These are phyloP conservation scores for Penicillium cosmopolitanum DNA, from an alignment of 495 filamentous ascomycete genomes.

Conservation along the genomic window DNA sequence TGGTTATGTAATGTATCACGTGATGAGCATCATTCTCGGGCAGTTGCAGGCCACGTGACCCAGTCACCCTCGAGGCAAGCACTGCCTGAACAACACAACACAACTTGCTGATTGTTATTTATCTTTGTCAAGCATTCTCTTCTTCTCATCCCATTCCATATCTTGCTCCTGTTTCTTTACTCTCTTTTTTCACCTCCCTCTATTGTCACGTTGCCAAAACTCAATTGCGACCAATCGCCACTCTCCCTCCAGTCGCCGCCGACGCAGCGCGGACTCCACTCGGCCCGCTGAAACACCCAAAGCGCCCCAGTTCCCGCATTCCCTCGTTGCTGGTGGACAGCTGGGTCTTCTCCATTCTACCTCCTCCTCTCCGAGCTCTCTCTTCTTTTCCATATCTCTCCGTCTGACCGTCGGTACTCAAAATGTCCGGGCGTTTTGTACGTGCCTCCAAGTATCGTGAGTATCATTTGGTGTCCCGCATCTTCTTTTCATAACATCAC, in stretches of 20 bases:
- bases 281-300: slow-evolving; percentile 31
- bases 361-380: slow-evolving; percentile 22
- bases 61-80: background rate
- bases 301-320: slow-evolving; percentile 34
- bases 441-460: slow-evolving; percentile 98
- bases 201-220: background rate
- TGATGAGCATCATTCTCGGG: background rate
- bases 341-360: slow-evolving; percentile 24
- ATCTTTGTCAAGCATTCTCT: background rate
- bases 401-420: slow-evolving; percentile 20
- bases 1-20: background rate
- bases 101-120: too few relatives aligned
- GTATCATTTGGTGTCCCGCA: slow-evolving; percentile 38
- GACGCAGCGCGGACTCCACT: slow-evolving; percentile 32
- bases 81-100: too few relatives aligned
- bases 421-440: slow-evolving; percentile 96
- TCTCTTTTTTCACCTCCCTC: background rate
- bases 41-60: background rate
- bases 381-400: slow-evolving; percentile 14
- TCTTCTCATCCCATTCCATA: background rate
- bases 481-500: slow-evolving; percentile 18
- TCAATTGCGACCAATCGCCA: slow-evolving; percentile 1
- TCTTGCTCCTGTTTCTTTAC: background rate
- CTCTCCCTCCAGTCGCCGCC: background rate
- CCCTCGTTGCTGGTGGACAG: slow-evolving; percentile 25